Percentiles rank a stretch among this genome's conserved stretches.
phyloP scores from a whole-genome alignment of 176 grass and related monocot genomes.

The Areca catechu region DNA sequence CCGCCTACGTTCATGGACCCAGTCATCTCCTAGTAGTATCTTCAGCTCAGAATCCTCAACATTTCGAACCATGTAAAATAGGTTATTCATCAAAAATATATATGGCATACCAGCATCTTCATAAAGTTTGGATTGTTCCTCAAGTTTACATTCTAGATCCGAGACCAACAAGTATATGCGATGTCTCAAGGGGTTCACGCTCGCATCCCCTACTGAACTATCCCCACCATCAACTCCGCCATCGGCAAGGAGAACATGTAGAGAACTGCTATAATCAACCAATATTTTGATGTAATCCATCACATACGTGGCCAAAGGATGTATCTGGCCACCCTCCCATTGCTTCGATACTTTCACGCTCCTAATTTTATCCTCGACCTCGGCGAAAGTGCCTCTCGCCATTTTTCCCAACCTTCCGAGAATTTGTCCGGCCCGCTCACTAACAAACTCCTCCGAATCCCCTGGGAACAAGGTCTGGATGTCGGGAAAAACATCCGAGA shows the following conservation, averaged over 20 bases:
- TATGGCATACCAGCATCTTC: constrained; percentile 70
- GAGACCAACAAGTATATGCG: constrained; percentile 66
- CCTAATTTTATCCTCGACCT: constrained; percentile 60
- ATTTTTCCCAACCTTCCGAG: constrained; percentile 50
- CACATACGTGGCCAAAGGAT: constrained; percentile 60
- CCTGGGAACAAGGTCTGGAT: constrained; percentile 53
- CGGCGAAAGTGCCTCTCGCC: constrained; percentile 43
- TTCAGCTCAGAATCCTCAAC: constrained; percentile 83
- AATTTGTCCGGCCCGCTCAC: constrained; percentile 46
- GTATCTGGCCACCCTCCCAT: constrained; percentile 56
- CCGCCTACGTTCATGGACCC: constrained; percentile 58
- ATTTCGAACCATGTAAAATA: constrained; percentile 80
- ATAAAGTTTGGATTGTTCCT: constrained; percentile 65
- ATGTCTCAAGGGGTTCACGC: constrained; percentile 53
- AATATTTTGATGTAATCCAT: constrained; percentile 78
- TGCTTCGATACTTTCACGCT: constrained; percentile 42
- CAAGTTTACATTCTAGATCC: constrained; percentile 54
- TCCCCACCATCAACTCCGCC: constrained; percentile 14
- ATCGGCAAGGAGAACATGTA: constrained; percentile 51
- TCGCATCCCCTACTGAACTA: constrained; percentile 22
- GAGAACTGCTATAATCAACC: constrained; percentile 41
- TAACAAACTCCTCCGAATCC: constrained; percentile 48
- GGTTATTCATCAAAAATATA: constrained; percentile 94
- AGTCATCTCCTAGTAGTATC: constrained; percentile 74
- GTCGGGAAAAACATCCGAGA: too few relatives aligned